Conservation (phyloP, 2,329 filamentous ascomycete genomes). For the Nigrospora sphaerica region DNA sequence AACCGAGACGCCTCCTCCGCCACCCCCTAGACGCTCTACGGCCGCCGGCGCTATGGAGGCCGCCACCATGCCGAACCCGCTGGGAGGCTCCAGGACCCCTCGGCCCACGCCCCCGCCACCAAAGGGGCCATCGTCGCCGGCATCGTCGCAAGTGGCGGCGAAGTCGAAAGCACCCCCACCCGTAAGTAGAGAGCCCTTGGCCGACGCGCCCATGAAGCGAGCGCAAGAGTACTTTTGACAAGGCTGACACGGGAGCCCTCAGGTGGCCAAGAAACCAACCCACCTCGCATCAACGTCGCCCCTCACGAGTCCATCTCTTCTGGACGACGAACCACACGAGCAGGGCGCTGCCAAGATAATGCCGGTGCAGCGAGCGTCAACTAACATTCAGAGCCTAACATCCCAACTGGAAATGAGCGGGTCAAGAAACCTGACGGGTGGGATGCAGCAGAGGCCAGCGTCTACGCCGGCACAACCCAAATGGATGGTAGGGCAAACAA, state of each 20-base stretch:
- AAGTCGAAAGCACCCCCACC: slow-evolving; percentile 29
- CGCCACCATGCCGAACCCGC: slow-evolving; percentile 19
- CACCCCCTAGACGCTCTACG: slow-evolving; percentile 24
- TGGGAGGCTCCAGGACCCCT: slow-evolving; percentile 23
- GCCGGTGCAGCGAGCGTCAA: slow-evolving; percentile 15
- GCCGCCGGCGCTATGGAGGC: slow-evolving; percentile 10
- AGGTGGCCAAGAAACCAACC: slow-evolving; percentile 54
- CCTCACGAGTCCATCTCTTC: slow-evolving; percentile 13
- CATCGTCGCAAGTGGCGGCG: slow-evolving; percentile 12
- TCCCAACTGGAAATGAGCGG: slow-evolving; percentile 19
- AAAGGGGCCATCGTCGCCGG: slow-evolving; percentile 9
- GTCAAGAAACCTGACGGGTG: slow-evolving; percentile 15
- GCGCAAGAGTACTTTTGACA: slow-evolving; percentile 15
- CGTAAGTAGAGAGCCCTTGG: slow-evolving; percentile 4
- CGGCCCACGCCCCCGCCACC: slow-evolving; percentile 6
- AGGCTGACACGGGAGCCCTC: slow-evolving; percentile 34
- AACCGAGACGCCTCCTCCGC: slow-evolving; percentile 34
- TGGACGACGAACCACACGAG: slow-evolving; percentile 9
- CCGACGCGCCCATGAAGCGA: background rate
- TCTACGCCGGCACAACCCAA: slow-evolving; percentile 5
- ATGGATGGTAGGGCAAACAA: background rate
- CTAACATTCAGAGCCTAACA: slow-evolving; percentile 19
- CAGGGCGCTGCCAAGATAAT: slow-evolving; percentile 15
- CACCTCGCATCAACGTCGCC: slow-evolving; percentile 35
- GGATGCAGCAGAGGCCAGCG: slow-evolving; percentile 14